Evolutionary conservation across 352 stramenopile genomes (phyloP), one percentile per base, ranked within the genome.

Genomic region (Peronospora belbahrii): DNA sequence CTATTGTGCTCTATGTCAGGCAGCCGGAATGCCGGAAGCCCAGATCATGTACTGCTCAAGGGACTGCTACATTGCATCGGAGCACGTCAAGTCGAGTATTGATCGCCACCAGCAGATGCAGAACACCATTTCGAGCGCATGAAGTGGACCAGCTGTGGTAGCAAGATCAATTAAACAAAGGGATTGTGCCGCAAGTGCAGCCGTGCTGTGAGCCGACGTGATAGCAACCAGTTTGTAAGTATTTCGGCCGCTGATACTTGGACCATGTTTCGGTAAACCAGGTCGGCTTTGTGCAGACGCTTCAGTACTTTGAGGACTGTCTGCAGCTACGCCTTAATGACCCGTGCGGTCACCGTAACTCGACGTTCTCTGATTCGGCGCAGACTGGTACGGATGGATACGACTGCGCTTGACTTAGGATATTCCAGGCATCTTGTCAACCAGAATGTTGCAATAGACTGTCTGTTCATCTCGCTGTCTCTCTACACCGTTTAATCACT

Each of bases 1-100:
- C 41, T 84, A 70, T 31, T 87, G 75, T 49, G 70, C 75, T 24
- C 42, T 85, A 45, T 87, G 75, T 39, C 64, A 84, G 46, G 65
- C 60, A 17, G 73, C 75, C 3, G 75, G 75, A 6, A 73, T 87
- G 1, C 75, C 75, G 1, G 75, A 87, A 41, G 20, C 47, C 6
- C 64, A 82, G 39, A 81, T 87, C 35, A 83, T 73, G 37, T 87
- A 76, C 54, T 87, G 75, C 68, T 87, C 75, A 9, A 87, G 85
- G 56, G 75, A 87, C 44, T 88, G 75, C 56, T 88, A 83, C 60
- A 83, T 81, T 25, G 68, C 73, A 2, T 79, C 73, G 20, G 68
- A 63, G 13, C 75, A 88, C 62, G 59, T 67, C 20, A 67, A 81
- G 42, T 84, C 73, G 33, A 74, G 62, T 38, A 46, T 88, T 2